phyloP scores from a whole-genome alignment of 768 basidiomycete species.

The Saitozyma podzolica region DNA sequence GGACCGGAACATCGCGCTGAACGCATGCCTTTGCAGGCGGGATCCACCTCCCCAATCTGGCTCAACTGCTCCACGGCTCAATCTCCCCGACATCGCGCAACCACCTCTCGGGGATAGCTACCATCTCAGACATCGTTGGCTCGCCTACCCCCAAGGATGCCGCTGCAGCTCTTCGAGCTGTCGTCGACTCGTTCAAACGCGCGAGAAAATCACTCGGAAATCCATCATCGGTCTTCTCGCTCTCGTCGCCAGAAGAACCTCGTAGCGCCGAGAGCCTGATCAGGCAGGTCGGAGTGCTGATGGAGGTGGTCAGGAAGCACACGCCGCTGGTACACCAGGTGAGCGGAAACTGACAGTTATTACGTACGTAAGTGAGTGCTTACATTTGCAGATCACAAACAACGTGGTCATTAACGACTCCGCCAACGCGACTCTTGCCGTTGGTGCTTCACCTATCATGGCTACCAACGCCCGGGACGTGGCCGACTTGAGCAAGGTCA shows the following conservation, averaged over 20 bases:
- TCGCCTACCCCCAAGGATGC: conserved; percentile 62
- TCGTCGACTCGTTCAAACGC: conserved; percentile 40
- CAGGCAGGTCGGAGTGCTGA: conserved; percentile 57
- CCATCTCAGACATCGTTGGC: conserved; percentile 82
- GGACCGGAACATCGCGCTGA: too few relatives aligned
- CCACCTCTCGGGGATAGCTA: conserved; percentile 75
- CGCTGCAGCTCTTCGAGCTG: conserved; percentile 50
- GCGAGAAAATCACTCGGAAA: conserved; percentile 51
- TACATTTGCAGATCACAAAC: conserved; percentile 71
- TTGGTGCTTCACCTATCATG: conserved; percentile 93
- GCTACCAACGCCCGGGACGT: conserved; percentile 80
- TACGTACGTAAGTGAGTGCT: background rate
- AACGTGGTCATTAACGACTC: conserved; percentile 84
- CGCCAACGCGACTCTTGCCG: conserved; percentile 81
- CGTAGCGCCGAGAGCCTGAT: conserved; percentile 23
- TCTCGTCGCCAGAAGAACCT: conserved; percentile 5
- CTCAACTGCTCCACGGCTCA: conserved; percentile 72
- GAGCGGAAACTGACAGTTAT: conserved; percentile 3
- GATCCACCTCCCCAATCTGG: conserved; percentile 74
- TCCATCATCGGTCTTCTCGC: conserved; percentile 50
- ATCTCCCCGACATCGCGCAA: conserved; percentile 61
- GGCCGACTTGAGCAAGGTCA: conserved; percentile 68
- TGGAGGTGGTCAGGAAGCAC: conserved; percentile 59
- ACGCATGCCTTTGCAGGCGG: conserved; percentile 62
- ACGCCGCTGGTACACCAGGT: conserved; percentile 78